Percentiles rank a stretch among this genome's conserved stretches.
Evolutionary conservation across 2,329 filamentous ascomycete genomes (phyloP).

Genomic region (Ophiocordyceps camponoti-saundersi): DNA sequence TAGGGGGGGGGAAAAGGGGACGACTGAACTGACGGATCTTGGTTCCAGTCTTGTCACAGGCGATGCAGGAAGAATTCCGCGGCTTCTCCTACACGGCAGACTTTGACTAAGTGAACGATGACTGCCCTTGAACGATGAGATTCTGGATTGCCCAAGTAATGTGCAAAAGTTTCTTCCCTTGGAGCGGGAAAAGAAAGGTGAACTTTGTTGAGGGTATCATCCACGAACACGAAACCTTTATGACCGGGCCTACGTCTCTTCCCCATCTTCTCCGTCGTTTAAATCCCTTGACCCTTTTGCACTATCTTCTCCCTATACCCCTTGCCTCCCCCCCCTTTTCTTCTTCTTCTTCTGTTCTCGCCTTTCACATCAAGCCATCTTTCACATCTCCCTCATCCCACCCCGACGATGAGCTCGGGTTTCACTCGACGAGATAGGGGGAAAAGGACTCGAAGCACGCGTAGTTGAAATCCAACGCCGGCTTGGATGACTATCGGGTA

Average conservation of each 20-base stretch:
- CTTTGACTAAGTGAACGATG: slow-evolving; percentile 46
- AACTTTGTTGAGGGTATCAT: no score
- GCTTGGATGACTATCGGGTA: neutral
- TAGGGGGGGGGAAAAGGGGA: neutral
- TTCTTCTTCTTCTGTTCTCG: neutral
- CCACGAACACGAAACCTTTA: no score
- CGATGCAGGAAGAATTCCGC: slow-evolving; percentile 98
- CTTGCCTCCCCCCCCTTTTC: neutral
- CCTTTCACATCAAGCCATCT: neutral
- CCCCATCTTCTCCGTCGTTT: no score
- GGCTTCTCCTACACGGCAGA: slow-evolving; percentile 96
- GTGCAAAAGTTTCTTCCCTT: no score
- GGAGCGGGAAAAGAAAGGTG: no score
- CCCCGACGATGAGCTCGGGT: neutral
- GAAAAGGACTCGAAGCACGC: neutral
- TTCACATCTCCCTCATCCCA: neutral
- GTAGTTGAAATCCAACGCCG: neutral
- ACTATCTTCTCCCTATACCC: neutral
- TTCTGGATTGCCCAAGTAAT: neutral
- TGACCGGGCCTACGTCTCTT: no score
- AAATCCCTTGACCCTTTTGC: neutral
- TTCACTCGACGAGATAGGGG: neutral
- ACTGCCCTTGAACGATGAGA: neutral
- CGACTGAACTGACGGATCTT: neutral
- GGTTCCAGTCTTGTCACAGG: slow-evolving; percentile 74